These are phyloP conservation scores for Dipteronia dyeriana DNA, from an alignment of 345 rosid species.

Conservation along the genomic window DNA sequence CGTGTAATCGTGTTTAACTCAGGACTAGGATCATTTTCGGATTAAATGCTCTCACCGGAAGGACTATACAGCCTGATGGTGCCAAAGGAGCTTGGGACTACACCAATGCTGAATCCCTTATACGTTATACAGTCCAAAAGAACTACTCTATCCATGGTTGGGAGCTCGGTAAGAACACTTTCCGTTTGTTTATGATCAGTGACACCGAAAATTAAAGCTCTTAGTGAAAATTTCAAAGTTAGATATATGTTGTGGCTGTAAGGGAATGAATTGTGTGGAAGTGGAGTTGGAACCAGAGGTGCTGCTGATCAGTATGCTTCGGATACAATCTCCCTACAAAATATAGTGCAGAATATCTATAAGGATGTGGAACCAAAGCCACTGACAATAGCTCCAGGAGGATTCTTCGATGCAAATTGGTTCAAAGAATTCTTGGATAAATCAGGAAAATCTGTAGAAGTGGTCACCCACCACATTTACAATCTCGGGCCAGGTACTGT, in stretches of 20 bases:
- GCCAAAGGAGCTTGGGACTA: conserved; percentile 75
- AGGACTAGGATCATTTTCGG: conserved; percentile 79
- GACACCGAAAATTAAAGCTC: not conserved
- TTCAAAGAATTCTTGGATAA: conserved; percentile 59
- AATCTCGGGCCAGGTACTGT: conserved; percentile 87
- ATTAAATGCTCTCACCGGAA: conserved; percentile 69
- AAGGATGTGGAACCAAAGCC: conserved; percentile 52
- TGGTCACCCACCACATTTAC: conserved; percentile 83
- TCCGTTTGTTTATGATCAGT: not conserved
- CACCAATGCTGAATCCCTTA: conserved; percentile 71
- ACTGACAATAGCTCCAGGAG: conserved; percentile 78
- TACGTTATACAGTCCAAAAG: conserved; percentile 53
- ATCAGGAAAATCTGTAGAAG: conserved; percentile 52
- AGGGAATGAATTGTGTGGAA: conserved; percentile 91
- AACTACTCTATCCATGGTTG: conserved; percentile 60
- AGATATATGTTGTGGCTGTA: conserved; percentile 9
- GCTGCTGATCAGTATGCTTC: conserved; percentile 71
- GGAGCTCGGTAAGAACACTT: conserved; percentile 73
- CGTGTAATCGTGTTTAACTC: conserved; percentile 16
- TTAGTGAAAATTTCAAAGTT: not conserved
- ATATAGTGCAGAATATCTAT: conserved; percentile 53
- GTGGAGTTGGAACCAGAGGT: conserved; percentile 75
- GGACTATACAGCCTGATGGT: conserved; percentile 41
- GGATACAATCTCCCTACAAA: conserved; percentile 58
- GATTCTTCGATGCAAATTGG: conserved; percentile 78